phyloP scores from a whole-genome alignment of 2,329 filamentous ascomycete species.

The Paraconiothyrium brasiliense region DNA sequence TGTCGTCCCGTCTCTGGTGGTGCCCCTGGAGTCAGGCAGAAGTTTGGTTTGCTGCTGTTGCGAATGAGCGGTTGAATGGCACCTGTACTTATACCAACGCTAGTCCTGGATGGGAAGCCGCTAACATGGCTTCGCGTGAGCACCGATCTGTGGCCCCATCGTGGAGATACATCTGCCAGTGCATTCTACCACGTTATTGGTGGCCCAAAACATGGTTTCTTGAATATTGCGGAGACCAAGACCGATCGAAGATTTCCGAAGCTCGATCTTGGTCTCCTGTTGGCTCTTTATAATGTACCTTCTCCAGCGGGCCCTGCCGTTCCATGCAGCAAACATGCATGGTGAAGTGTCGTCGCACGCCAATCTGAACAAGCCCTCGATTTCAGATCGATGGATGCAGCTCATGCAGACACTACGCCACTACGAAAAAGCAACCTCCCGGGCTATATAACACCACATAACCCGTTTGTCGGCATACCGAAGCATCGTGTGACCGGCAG shows the following conservation, averaged over 20 bases:
- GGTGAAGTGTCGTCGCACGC: slow-evolving; percentile 24
- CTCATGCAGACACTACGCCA: slow-evolving; percentile 14
- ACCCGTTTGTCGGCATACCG: slow-evolving; percentile 25
- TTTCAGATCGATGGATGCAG: slow-evolving; percentile 21
- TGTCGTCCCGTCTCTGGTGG: slow-evolving; percentile 32
- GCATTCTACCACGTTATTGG: neutral
- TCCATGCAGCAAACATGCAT: neutral
- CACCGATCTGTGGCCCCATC: neutral
- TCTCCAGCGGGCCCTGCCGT: neutral
- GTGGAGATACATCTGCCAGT: neutral
- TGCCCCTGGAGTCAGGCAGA: slow-evolving; percentile 18
- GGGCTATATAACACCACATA: slow-evolving; percentile 9
- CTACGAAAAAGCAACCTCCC: slow-evolving; percentile 24
- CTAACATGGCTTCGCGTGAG: neutral
- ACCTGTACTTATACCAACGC: slow-evolving; percentile 17
- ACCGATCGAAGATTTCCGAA: neutral
- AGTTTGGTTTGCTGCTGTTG: slow-evolving; percentile 25
- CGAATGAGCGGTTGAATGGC: slow-evolving; percentile 22
- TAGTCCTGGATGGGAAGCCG: slow-evolving; percentile 17
- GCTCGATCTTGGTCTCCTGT: neutral
- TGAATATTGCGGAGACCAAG: neutral
- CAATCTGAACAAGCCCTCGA: slow-evolving; percentile 21
- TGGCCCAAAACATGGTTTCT: neutral
- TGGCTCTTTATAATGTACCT: neutral
- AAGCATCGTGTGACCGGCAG: slow-evolving; percentile 16